A percentile compares a stretch with the other conserved stretches of the same genome.
Evolutionary conservation across 805 yeast genomes (phyloP).

Genomic region (Ogataea parapolymorpha): DNA sequence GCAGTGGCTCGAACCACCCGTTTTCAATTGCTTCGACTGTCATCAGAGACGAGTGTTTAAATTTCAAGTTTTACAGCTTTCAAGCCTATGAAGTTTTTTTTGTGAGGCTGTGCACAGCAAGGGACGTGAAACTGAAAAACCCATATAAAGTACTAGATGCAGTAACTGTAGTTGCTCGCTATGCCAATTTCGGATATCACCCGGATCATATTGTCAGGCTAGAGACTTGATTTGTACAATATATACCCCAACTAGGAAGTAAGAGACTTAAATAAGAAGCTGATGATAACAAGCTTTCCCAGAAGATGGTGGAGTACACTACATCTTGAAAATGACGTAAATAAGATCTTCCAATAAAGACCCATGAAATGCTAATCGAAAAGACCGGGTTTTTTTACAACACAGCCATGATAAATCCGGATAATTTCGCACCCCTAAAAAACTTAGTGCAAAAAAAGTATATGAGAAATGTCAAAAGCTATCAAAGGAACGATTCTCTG

Average conservation of each 20-base stretch:
- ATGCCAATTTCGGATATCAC: neutral
- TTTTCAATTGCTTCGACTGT: conserved; percentile 10
- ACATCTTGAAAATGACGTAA: neutral
- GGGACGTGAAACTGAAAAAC: conserved; percentile 5
- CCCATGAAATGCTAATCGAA: neutral
- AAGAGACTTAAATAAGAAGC: too few species aligned
- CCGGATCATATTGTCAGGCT: too few species aligned
- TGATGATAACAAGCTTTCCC: too few species aligned
- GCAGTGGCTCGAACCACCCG: conserved; percentile 31
- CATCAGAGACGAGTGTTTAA: conserved; percentile 6
- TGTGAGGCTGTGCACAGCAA: conserved; percentile 8
- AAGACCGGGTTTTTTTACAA: neutral
- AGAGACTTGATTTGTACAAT: too few species aligned
- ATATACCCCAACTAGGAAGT: too few species aligned
- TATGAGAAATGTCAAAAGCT: conserved; percentile 23
- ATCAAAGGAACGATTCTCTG: conserved; percentile 60
- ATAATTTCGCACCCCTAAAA: conserved; percentile 4
- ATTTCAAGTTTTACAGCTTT: conserved; percentile 5
- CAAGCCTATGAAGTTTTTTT: neutral
- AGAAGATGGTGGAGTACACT: too few species aligned
- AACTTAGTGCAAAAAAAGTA: neutral
- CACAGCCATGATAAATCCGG: conserved; percentile 2
- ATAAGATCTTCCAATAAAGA: conserved; percentile 2
- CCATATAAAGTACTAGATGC: neutral
- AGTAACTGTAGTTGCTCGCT: neutral